Evolutionary conservation across 108 stramenopile genomes (phyloP).

Genomic region (Fistulifera pelliculosa): DNA sequence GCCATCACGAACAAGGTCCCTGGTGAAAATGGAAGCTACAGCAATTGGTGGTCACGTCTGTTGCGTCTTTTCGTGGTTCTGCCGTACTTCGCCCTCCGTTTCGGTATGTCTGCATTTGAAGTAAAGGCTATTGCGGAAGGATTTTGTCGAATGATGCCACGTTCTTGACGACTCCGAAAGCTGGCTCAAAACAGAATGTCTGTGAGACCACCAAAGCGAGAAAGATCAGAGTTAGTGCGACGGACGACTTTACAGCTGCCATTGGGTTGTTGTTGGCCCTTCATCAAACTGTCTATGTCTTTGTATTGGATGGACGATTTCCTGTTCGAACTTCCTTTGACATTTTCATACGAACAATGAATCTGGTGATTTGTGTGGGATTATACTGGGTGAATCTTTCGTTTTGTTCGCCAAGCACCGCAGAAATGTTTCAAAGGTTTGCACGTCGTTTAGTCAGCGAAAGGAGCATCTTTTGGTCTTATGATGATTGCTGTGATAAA

Average conservation of each 20-base stretch:
- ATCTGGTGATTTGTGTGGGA: neutral
- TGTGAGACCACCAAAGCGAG: neutral
- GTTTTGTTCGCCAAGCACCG: too few relatives aligned
- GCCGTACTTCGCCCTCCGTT: neutral
- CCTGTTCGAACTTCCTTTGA: neutral
- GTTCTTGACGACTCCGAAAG: constrained; percentile 16
- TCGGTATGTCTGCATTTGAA: constrained; percentile 15
- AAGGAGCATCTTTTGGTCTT: too few relatives aligned
- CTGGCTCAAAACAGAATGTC: neutral
- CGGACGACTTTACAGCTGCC: neutral
- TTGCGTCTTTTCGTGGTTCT: constrained; percentile 5
- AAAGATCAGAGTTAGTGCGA: neutral
- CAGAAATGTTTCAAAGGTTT: too few relatives aligned
- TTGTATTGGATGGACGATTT: neutral
- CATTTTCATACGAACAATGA: neutral
- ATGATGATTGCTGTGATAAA: too few relatives aligned
- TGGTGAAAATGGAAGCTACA: constrained; percentile 13
- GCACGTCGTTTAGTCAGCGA: too few relatives aligned
- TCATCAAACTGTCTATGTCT: neutral
- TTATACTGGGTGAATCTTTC: neutral
- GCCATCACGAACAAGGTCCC: constrained; percentile 11
- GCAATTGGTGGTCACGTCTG: constrained; percentile 4
- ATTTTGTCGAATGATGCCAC: constrained; percentile 22
- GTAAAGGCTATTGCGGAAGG: constrained; percentile 9
- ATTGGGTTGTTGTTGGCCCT: neutral